These are phyloP conservation scores for Hymenoscyphus scutula DNA, from an alignment of 2,329 filamentous ascomycete genomes.

Conservation along the genomic window DNA sequence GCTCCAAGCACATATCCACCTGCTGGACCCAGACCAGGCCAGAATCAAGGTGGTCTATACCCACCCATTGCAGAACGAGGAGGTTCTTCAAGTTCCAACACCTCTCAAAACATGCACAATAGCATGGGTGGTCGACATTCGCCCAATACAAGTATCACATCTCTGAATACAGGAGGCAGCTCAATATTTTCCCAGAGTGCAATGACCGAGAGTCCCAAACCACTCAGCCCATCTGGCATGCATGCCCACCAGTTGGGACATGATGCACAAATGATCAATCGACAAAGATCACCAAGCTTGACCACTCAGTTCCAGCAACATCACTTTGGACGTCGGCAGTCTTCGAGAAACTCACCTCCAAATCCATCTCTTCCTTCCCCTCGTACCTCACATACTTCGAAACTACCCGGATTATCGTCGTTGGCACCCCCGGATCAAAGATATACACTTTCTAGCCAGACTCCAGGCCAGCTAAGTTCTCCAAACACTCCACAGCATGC, in stretches of 20 bases:
- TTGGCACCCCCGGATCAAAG: slow-evolving; percentile 37
- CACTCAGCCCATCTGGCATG: slow-evolving; percentile 62
- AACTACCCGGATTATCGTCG: slow-evolving; percentile 35
- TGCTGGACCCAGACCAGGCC: slow-evolving; percentile 52
- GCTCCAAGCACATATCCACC: slow-evolving; percentile 76
- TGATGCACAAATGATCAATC: slow-evolving; percentile 49
- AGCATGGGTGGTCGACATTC: slow-evolving; percentile 43
- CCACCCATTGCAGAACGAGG: slow-evolving; percentile 58
- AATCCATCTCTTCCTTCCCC: slow-evolving; percentile 34
- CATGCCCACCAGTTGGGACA: slow-evolving; percentile 51
- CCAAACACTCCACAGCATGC: slow-evolving; percentile 21
- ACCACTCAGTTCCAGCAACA: slow-evolving; percentile 65
- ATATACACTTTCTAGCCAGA: slow-evolving; percentile 34
- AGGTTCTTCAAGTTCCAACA: slow-evolving; percentile 48
- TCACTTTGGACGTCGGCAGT: slow-evolving; percentile 56
- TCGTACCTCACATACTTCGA: slow-evolving; percentile 31
- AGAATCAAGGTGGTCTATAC: slow-evolving; percentile 55
- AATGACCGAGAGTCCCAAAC: slow-evolving; percentile 86
- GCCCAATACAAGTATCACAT: slow-evolving; percentile 49
- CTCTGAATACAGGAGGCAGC: slow-evolving; percentile 42
- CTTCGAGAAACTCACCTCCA: slow-evolving; percentile 51
- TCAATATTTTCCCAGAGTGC: slow-evolving; percentile 65
- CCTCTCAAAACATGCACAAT: slow-evolving; percentile 49
- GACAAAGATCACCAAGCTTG: slow-evolving; percentile 65
- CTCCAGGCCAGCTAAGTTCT: slow-evolving; percentile 26